Evolutionary conservation across 148 eudicot genomes (phyloP).

Genomic region (Persicaria maculosa): DNA sequence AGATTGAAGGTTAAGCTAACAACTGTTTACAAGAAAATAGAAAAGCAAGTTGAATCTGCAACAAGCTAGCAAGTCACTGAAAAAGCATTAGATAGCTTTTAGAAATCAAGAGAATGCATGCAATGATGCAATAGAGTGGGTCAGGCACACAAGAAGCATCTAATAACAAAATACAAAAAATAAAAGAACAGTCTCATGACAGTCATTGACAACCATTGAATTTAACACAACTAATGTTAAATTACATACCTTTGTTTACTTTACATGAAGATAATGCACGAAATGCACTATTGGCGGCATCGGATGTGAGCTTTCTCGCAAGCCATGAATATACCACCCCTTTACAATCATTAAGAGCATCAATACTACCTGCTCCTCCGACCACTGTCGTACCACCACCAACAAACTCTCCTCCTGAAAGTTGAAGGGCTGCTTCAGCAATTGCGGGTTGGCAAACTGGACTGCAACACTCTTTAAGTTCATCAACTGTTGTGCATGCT

Average conservation of each 20-base stretch:
- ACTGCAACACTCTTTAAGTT: constrained; percentile 88
- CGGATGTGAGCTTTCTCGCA: constrained; percentile 66
- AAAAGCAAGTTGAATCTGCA: too few relatives aligned
- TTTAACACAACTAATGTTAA: background rate
- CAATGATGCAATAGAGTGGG: constrained; percentile 1
- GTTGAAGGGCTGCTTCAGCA: constrained; percentile 66
- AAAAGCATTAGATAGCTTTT: too few relatives aligned
- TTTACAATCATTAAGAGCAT: constrained; percentile 72
- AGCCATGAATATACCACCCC: constrained; percentile 86
- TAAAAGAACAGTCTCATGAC: background rate
- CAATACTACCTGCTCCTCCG: constrained; percentile 35
- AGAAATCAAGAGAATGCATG: background rate
- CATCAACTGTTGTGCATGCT: constrained; percentile 76
- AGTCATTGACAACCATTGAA: background rate
- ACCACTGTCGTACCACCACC: constrained; percentile 26
- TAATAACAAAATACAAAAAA: background rate
- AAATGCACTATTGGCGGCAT: constrained; percentile 62
- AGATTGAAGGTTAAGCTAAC: constrained; percentile 2
- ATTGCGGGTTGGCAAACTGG: constrained; percentile 81
- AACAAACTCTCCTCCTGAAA: constrained; percentile 35
- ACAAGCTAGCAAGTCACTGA: too few relatives aligned
- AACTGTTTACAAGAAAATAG: too few relatives aligned
- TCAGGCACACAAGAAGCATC: background rate
- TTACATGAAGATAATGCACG: constrained; percentile 79
- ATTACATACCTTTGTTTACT: constrained; percentile 31